phyloP scores from a whole-genome alignment of 2,329 filamentous ascomycete genomes.

The Fusarium haematococcum region DNA sequence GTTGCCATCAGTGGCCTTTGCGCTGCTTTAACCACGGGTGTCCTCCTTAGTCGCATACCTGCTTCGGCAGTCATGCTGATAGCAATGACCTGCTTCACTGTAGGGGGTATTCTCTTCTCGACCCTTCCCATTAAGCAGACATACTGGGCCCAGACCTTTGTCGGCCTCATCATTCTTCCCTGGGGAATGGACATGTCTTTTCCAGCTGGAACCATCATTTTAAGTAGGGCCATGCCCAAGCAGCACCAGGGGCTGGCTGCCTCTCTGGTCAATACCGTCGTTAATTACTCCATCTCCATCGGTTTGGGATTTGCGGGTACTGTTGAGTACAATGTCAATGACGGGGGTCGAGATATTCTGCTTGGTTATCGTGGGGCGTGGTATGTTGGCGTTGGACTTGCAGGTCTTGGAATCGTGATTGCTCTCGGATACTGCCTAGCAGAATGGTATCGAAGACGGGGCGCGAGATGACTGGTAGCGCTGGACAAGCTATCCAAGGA shows the following conservation, averaged over 20 bases:
- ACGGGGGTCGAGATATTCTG: constrained; percentile 43
- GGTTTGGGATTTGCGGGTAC: constrained; percentile 73
- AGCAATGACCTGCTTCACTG: constrained; percentile 48
- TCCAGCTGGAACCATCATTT: constrained; percentile 67
- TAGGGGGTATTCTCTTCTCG: constrained; percentile 54
- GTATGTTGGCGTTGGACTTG: constrained; percentile 55
- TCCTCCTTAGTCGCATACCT: constrained; percentile 45
- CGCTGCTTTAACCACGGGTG: constrained; percentile 55
- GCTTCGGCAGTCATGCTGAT: constrained; percentile 51
- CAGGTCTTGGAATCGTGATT: constrained; percentile 50
- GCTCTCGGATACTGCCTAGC: constrained; percentile 24
- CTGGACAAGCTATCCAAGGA: background rate
- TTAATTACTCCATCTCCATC: constrained; percentile 74
- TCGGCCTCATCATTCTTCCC: constrained; percentile 56
- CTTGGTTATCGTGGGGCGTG: constrained; percentile 53
- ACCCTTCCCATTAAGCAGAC: constrained; percentile 62
- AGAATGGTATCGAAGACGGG: constrained; percentile 9
- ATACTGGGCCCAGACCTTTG: constrained; percentile 72
- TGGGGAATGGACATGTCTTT: constrained; percentile 74
- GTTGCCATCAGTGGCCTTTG: constrained; percentile 53
- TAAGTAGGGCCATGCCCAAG: constrained; percentile 59
- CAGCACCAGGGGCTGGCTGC: constrained; percentile 56
- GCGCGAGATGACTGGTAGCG: background rate
- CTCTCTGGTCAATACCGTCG: constrained; percentile 67
- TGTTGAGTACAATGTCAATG: constrained; percentile 57